Base-by-base conservation (phyloP, 1,139 yeast species). In the Sugiyamaella pinicola region DNA sequence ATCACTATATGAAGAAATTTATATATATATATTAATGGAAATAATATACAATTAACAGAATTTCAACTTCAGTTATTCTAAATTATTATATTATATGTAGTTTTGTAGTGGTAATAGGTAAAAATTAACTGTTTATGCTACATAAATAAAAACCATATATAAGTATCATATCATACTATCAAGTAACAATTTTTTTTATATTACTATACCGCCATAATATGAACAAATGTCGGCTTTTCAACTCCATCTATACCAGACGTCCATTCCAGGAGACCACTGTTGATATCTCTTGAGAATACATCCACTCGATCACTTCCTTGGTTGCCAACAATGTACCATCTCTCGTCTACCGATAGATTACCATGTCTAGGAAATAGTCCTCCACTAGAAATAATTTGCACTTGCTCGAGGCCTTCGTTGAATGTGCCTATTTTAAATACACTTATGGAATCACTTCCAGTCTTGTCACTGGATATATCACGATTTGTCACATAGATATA, bases 321-420 rank as follows among this genome's bases (percentile, higher is more conserved):
- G 18, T 52, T 49, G 5, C 55, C 52, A 2, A 52, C 55, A 34
- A 52, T 44, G 17, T 44, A 49, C 53, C 52, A 52, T 13, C 45
- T 44, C 33, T 45, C 55, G 26, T 52, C 55, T 3, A 43, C 49
- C 6, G 55, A 37, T 41, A 52, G 33, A n/a, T 44, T 49, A 13
- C 53, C 55, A 44, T 52, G 55, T 15, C 55, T 29, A 15, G 55
- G 55, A 17, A 44, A 52, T 28, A 29, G 24, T 8, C 55, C 55
- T 15, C 47, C 52, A 17, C 55, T 52, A 21, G 48, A 33, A 12
- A 53, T 43, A 13, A 17, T 47, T 43, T 53, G 54, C n/a, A 47
- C 46, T 3, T 38, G 47, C 10, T 40, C 40, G 7, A 19, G 15
- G 4, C 56, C 56, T 7, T 39, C 42, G 1, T 33, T 39, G 19